Conservation (phyloP, 257 asterid genomes). For the Solanum clarkiae region DNA sequence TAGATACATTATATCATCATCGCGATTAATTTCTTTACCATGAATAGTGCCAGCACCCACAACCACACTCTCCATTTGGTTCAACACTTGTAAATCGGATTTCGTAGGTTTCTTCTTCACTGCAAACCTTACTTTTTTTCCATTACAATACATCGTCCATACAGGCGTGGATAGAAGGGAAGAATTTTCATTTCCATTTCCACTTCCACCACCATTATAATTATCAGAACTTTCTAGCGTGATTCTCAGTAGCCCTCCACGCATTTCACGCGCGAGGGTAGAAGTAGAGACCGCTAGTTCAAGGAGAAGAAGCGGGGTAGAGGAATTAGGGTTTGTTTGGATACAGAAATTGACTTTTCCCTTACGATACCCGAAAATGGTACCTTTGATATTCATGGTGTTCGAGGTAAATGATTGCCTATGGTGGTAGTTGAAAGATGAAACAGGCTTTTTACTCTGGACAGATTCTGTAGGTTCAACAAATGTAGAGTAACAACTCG, state of each 20-base stretch:
- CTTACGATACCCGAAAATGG: slow-evolving; percentile 31
- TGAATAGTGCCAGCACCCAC: slow-evolving; percentile 39
- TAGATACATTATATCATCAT: slow-evolving; percentile 37
- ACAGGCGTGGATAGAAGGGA: slow-evolving; percentile 28
- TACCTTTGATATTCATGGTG: slow-evolving; percentile 22
- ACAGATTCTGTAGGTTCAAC: slow-evolving; percentile 13
- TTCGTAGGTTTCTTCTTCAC: slow-evolving; percentile 19
- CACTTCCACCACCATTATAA: background rate
- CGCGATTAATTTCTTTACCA: slow-evolving; percentile 4
- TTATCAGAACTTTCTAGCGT: slow-evolving; percentile 23
- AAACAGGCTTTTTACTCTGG: background rate
- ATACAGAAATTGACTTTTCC: slow-evolving; percentile 52
- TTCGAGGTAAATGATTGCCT: background rate
- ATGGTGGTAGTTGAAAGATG: background rate
- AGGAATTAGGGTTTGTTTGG: slow-evolving; percentile 37
- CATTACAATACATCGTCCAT: slow-evolving; percentile 53
- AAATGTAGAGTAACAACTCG: slow-evolving; percentile 43
- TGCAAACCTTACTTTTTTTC: slow-evolving; percentile 42
- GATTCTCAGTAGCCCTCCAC: slow-evolving; percentile 37
- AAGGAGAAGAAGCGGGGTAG: slow-evolving; percentile 33
- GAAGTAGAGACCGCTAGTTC: slow-evolving; percentile 46
- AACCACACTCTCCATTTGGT: slow-evolving; percentile 21
- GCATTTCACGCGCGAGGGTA: slow-evolving; percentile 52
- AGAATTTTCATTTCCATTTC: background rate
- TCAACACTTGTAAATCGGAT: slow-evolving; percentile 27